Conservation (phyloP, 2,329 filamentous ascomycete genomes). For the Botrytis pseudocinerea region DNA sequence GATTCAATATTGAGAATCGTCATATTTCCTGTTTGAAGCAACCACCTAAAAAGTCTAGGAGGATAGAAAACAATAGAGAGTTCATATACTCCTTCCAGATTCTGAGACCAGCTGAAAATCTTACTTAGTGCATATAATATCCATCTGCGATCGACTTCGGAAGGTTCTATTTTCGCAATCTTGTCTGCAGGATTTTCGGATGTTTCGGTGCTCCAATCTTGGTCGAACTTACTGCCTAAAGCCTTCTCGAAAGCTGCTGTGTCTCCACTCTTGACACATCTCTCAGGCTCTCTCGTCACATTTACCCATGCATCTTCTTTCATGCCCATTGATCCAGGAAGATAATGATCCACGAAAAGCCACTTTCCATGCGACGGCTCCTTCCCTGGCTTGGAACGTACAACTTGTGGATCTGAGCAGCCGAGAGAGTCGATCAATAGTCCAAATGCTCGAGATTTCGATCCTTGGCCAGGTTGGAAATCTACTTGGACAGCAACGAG, state of each 20-base stretch:
- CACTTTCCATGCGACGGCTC: slow-evolving; percentile 21
- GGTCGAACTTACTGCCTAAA: slow-evolving; percentile 43
- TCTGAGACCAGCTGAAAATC: slow-evolving; percentile 45
- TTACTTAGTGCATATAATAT: slow-evolving; percentile 54
- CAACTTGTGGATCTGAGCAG: slow-evolving; percentile 53
- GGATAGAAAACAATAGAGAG: slow-evolving; percentile 49
- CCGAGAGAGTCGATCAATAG: slow-evolving; percentile 74
- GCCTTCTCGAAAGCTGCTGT: slow-evolving; percentile 45
- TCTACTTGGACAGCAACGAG: slow-evolving; percentile 71
- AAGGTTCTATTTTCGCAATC: slow-evolving; percentile 46
- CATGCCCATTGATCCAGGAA: slow-evolving; percentile 33
- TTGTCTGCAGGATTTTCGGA: slow-evolving; percentile 26
- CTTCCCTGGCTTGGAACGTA: slow-evolving; percentile 29
- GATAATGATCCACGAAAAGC: slow-evolving; percentile 33
- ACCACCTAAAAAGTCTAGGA: slow-evolving; percentile 56
- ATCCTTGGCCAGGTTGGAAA: slow-evolving; percentile 56
- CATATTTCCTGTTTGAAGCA: slow-evolving; percentile 60
- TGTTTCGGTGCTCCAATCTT: slow-evolving; percentile 25
- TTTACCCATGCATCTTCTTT: slow-evolving; percentile 29
- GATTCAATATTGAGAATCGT: slow-evolving; percentile 59
- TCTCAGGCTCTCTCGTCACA: slow-evolving; percentile 40
- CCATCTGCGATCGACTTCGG: slow-evolving; percentile 64
- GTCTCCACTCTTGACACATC: slow-evolving; percentile 41
- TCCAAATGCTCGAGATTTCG: slow-evolving; percentile 58
- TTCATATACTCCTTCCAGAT: slow-evolving; percentile 25